Evolutionary conservation across 805 yeast species (phyloP), one percentile per base, ranked within the genome.

Genomic region (Wickerhamiella hasegawae): DNA sequence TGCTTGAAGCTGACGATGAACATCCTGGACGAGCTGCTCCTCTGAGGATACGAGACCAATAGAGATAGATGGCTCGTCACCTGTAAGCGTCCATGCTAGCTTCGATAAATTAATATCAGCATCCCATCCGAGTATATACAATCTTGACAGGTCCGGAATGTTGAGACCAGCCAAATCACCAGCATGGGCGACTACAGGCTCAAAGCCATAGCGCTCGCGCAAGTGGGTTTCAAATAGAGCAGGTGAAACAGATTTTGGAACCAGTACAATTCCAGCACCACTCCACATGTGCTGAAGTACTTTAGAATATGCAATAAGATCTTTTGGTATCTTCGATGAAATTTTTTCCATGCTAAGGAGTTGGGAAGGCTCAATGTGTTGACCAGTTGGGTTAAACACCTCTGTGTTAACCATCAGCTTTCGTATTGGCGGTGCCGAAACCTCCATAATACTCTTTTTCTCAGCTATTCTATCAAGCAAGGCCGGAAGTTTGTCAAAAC

Each of bases 91-190:
- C 23, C 31, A 27, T 5, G 22, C 24, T n/a, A 36, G 28, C 18
- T 36, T 32, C 18, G 16, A 20, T 2, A 37, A 19, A 14, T 39
- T 33, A n/a, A 18, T 14, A 22, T 19, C 18, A 9, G n/a, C 26
- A n/a, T 36, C 40, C 24, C 28, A 28, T 12, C 39, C 39, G 6
- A 39, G n/a, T 5, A 39, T 15, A 26, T 40, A 42, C 16, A 42
- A 21, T 5, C 27, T 23, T 6, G 30, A 25, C n/a, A 40, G 25
- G 5, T 31, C 39, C 8, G 35, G 37, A 4, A 46, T 28, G 15
- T 34, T 22, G 14, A 46, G 24, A 3, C 50, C 50, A 5, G 41
- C 36, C 8, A 46, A 20, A 10, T 45, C 47, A 10, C 12, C 23
- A 17, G 36, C 17, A 2, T 34, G 32, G 8, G 31, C 36, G 15